A percentile compares a stretch with the other conserved stretches of the same genome.
These are phyloP conservation scores for Aureococcus anophagefferens DNA, from an alignment of 108 stramenopile genomes.

Conservation along the genomic window DNA sequence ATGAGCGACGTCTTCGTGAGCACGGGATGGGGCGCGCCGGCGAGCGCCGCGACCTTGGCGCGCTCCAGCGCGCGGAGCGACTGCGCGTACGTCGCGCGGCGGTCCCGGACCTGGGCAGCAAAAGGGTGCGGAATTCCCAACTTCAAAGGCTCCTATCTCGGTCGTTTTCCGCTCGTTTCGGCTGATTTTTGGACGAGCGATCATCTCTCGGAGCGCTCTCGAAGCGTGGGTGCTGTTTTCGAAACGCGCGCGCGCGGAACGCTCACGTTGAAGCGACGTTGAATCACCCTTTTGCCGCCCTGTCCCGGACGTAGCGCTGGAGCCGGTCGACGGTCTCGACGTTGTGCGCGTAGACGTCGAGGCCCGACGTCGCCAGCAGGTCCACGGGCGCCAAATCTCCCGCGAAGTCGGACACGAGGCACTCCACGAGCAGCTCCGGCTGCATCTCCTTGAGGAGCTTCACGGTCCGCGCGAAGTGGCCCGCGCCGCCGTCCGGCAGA, in stretches of 20 bases:
- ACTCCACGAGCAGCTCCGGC: constrained; percentile 87
- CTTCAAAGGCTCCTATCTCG: no score
- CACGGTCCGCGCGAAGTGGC: constrained; percentile 87
- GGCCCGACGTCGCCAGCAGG: constrained; percentile 74
- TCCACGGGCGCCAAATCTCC: constrained; percentile 64
- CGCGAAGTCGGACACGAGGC: constrained; percentile 89
- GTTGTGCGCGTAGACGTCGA: constrained; percentile 99
- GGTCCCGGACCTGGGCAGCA: no score
- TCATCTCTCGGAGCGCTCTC: no score
- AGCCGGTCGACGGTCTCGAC: constrained; percentile 92
- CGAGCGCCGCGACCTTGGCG: constrained; percentile 84
- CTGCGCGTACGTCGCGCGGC: constrained; percentile 83
- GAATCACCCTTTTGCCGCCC: no score
- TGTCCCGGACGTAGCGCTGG: constrained; percentile 71
- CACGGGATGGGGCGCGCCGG: constrained; percentile 30
- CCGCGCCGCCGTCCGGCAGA: constrained; percentile 82
- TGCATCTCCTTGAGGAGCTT: constrained; percentile 75
- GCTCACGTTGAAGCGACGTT: no score
- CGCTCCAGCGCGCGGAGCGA: constrained; percentile 69
- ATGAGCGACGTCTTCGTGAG: constrained; percentile 64
- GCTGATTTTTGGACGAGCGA: no score
- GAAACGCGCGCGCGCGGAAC: no score
- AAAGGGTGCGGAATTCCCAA: no score
- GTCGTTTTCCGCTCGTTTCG: no score
- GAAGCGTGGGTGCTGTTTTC: no score